Percentiles rank a stretch among this genome's conserved stretches.
phyloP scores from a whole-genome alignment of 176 grass and related monocot species.

The Zea mays region Zm-B73-REFERENCE-NAM-5.0 NC_050105.1:105973001-105973500 shows the following conservation, averaged over 20 bases:
- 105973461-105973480: not conserved
- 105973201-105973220: slow-evolving; percentile 47
- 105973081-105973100: slow-evolving; percentile 81
- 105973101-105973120: slow-evolving; percentile 84
- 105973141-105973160: slow-evolving; percentile 72
- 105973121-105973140: slow-evolving; percentile 93
- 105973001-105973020: slow-evolving; percentile 25
- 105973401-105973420: not conserved
- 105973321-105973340: slow-evolving; percentile 10
- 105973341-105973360: slow-evolving; percentile 23
- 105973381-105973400: not conserved
- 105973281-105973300: slow-evolving; percentile 26
- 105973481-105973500: not conserved
- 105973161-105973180: slow-evolving; percentile 54
- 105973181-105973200: slow-evolving; percentile 92
- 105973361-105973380: not conserved
- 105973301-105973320: not conserved
- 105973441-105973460: not conserved
- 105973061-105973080: slow-evolving; percentile 60
- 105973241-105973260: not conserved
- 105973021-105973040: slow-evolving; percentile 46
- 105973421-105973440: slow-evolving; percentile 3
- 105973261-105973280: not conserved
- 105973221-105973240: slow-evolving; percentile 57
- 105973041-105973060: slow-evolving; percentile 74